phyloP scores from a whole-genome alignment of 2,329 filamentous ascomycete genomes.

The Thelonectria rubi region DNA sequence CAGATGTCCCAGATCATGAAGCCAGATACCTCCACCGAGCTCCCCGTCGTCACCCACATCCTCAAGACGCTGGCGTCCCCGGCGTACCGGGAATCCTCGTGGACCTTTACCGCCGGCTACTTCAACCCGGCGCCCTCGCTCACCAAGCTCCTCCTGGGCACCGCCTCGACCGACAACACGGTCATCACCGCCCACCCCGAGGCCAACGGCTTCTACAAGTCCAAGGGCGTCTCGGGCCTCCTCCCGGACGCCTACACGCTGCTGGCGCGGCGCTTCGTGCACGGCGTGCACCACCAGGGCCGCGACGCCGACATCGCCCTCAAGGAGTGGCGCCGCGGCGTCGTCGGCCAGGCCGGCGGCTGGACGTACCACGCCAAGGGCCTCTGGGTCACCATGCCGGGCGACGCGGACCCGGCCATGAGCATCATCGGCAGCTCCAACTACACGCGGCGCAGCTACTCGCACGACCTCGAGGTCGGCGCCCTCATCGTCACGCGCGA shows the following conservation, averaged over 20 bases:
- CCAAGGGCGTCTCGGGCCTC: constrained; percentile 86
- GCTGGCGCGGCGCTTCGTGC: constrained; percentile 83
- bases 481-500: constrained; percentile 86
- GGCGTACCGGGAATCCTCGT: constrained; percentile 74
- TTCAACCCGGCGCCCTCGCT: constrained; percentile 94
- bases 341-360: constrained; percentile 79
- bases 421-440: constrained; percentile 92
- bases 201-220: constrained; percentile 95
- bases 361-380: constrained; percentile 99
- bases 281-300: constrained; percentile 58
- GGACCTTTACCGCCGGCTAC: constrained; percentile 98
- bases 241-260: constrained; percentile 92
- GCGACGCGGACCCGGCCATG: constrained; percentile 73
- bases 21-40: constrained; percentile 86
- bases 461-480: constrained; percentile 89
- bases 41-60: constrained; percentile 80
- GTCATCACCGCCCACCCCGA: constrained; percentile 92
- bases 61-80: constrained; percentile 73
- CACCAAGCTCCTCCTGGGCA: constrained; percentile 79
- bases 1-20: constrained; percentile 87
- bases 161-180: constrained; percentile 74
- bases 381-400: constrained; percentile 83
- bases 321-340: constrained; percentile 88
- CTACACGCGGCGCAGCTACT: constrained; percentile 94
- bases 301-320: constrained; percentile 70